A percentile compares a stretch with the other conserved stretches of the same genome.
Conservation (phyloP, 176 grass and related monocot species). For the Avena sativa region DNA sequence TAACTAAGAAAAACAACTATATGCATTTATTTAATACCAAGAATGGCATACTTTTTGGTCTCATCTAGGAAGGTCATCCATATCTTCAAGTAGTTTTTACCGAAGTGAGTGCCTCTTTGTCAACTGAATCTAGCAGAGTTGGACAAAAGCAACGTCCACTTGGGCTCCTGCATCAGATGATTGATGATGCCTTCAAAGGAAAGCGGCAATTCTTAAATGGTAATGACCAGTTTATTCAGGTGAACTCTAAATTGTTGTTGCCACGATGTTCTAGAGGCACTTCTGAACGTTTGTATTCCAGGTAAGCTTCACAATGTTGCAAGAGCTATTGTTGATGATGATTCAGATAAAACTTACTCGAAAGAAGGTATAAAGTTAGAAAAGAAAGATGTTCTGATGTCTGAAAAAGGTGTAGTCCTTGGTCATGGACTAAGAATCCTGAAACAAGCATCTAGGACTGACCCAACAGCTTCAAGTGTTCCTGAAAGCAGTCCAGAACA, state of each 20-base stretch:
- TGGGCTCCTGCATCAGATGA: slow-evolving; percentile 93
- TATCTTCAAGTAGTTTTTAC: slow-evolving; percentile 76
- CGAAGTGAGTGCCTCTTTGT: slow-evolving; percentile 53
- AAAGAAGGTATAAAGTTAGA: slow-evolving; percentile 61
- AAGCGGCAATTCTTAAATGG: slow-evolving; percentile 94
- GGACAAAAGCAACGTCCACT: slow-evolving; percentile 96
- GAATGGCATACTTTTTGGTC: slow-evolving; percentile 33
- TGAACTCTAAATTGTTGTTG: slow-evolving; percentile 49
- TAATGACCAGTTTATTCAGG: slow-evolving; percentile 50
- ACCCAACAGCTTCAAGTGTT: slow-evolving; percentile 49
- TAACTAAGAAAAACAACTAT: slow-evolving; percentile 29
- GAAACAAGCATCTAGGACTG: slow-evolving; percentile 59
- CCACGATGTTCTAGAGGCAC: slow-evolving; percentile 22
- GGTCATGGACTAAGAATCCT: slow-evolving; percentile 80
- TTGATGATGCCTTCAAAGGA: slow-evolving; percentile 97
- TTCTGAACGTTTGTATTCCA: slow-evolving; percentile 51
- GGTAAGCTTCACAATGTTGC: slow-evolving; percentile 99
- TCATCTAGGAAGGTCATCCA: slow-evolving; percentile 68
- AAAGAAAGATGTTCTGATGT: slow-evolving; percentile 64
- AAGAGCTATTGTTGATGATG: slow-evolving; percentile 88
- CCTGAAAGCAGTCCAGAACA: slow-evolving; percentile 59
- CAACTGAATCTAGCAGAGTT: slow-evolving; percentile 78
- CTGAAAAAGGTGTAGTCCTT: slow-evolving; percentile 74
- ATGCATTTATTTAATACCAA: slow-evolving; percentile 26
- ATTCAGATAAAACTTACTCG: slow-evolving; percentile 61